A percentile compares a stretch with the other conserved stretches of the same genome.
phyloP scores from a whole-genome alignment of 495 filamentous ascomycete genomes.

The Penicillium chermesinum region DNA sequence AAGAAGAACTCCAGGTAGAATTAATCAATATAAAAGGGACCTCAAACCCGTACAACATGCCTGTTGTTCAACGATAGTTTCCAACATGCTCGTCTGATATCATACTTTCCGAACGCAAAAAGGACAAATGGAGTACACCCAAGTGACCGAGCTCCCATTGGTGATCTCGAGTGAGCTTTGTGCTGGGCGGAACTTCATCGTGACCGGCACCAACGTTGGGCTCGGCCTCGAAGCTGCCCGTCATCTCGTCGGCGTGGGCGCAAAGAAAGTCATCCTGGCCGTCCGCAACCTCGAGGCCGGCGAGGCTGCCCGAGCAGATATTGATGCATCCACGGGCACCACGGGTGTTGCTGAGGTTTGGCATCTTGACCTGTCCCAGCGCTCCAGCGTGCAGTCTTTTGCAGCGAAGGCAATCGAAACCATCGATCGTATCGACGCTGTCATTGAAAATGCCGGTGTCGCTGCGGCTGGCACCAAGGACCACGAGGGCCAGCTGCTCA shows the following conservation, averaged over 20 bases:
- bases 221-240: slow-evolving; percentile 47
- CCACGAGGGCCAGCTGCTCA: slow-evolving; percentile 40
- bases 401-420: slow-evolving; percentile 24
- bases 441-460: slow-evolving; percentile 45
- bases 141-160: not conserved
- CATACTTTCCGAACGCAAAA: too few species aligned
- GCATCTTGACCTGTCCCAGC: slow-evolving; percentile 48
- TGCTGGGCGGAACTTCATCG: slow-evolving; percentile 38
- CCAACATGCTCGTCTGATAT: too few species aligned
- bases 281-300: slow-evolving; percentile 49
- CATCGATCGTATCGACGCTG: slow-evolving; percentile 35
- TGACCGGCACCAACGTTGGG: slow-evolving; percentile 51
- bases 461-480: slow-evolving; percentile 18
- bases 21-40: not conserved
- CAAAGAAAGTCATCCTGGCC: slow-evolving; percentile 49
- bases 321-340: slow-evolving; percentile 28
- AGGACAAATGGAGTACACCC: not conserved
- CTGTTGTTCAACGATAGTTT: not conserved
- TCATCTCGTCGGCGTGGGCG: slow-evolving; percentile 42
- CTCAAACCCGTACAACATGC: not conserved
- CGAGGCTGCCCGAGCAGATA: slow-evolving; percentile 29
- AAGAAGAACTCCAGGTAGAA: too few species aligned
- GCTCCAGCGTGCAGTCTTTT: slow-evolving; percentile 36
- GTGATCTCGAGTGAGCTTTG: not conserved
- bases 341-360: slow-evolving; percentile 46